Evolutionary conservation across 2,329 filamentous ascomycete genomes (phyloP).

Genomic region (Pseudofabraea citricarpa): DNA sequence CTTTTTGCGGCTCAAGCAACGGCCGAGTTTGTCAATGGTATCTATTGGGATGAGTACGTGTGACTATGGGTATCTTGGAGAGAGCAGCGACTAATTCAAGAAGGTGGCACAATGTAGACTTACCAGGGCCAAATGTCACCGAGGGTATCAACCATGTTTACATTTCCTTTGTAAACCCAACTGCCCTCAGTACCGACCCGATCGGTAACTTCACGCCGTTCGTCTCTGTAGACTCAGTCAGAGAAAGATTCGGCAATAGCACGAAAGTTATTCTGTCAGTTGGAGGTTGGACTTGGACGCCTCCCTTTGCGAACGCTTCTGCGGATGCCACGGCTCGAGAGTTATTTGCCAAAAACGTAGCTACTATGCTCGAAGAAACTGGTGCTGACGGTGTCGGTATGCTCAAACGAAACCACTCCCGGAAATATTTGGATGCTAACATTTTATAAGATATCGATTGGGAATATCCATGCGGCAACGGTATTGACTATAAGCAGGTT

Average conservation of each 20-base stretch:
- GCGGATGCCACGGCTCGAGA: neutral
- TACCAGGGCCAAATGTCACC: slow-evolving; percentile 13
- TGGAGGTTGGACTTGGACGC: slow-evolving; percentile 1
- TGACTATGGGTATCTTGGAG: too few relatives aligned
- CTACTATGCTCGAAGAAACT: neutral
- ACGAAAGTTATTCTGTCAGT: neutral
- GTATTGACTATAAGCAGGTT: slow-evolving; percentile 3
- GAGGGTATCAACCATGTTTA: slow-evolving; percentile 14
- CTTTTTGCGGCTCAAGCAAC: neutral
- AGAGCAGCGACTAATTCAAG: too few relatives aligned
- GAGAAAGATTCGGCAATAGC: slow-evolving; percentile 1
- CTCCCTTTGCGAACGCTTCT: neutral
- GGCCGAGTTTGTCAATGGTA: slow-evolving; percentile 1
- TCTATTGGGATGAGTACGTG: neutral
- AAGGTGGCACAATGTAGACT: neutral
- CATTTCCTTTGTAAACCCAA: slow-evolving; percentile 16
- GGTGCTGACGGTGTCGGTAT: slow-evolving; percentile 1
- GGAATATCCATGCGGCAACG: slow-evolving; percentile 2
- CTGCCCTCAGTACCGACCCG: slow-evolving; percentile 11
- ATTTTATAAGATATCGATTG: neutral
- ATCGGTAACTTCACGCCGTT: slow-evolving; percentile 16
- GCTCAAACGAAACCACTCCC: too few relatives aligned
- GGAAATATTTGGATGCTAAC: too few relatives aligned
- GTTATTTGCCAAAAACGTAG: neutral
- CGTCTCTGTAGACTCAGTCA: slow-evolving; percentile 9